Evolutionary conservation across 2,329 filamentous ascomycete species (phyloP), one percentile per base, ranked within the genome.

Genomic region (Ceratocystis eucalypticola): DNA sequence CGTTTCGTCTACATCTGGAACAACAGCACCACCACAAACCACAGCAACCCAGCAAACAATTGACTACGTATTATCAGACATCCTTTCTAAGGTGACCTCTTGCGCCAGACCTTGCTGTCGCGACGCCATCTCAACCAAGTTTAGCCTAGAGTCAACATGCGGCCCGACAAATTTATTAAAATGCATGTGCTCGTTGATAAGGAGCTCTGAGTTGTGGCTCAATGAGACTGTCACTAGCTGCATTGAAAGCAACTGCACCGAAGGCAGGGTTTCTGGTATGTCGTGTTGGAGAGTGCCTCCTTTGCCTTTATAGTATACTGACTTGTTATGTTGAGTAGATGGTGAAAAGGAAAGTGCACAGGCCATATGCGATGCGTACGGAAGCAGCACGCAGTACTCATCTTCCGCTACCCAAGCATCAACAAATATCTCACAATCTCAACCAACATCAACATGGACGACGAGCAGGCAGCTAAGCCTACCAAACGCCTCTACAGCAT

Each of bases 131-230:
- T 33, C 50, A 17, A 50, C 44, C 37, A 30, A 68, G 10, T 64
- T 68, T 3, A 37, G 48, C 8, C 48, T 65, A 17, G 50, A 48
- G 17, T 48, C 48, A 10, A 33, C 62, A 17, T 66, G 67, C 22
- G 61, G 59, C 5, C 15, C 50, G 37, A 53, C 64, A 5, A 64
- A 64, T 15, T 64, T 64, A 20, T 25, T 68, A 53, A 7, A 61
- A 10, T 68, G 64, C 17, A 6, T 66, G 41, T 68, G 67, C 48
- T 55, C 55, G 7, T 28, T 68, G 22, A 65, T 28, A 46, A 65
- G 64, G 30, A 64, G 46, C 5, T 22, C 61, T 12, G 67, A 28
- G 2, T 20, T 61, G 22, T 64, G 61, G 4, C 37, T 65, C 1
- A 44, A 50, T 30, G 67, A 62, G 41, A 55, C 61, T 30, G 50